Evolutionary conservation across 805 yeast genomes (phyloP), one percentile per base, ranked within the genome.

Genomic region (Brettanomyces anomalus): DNA sequence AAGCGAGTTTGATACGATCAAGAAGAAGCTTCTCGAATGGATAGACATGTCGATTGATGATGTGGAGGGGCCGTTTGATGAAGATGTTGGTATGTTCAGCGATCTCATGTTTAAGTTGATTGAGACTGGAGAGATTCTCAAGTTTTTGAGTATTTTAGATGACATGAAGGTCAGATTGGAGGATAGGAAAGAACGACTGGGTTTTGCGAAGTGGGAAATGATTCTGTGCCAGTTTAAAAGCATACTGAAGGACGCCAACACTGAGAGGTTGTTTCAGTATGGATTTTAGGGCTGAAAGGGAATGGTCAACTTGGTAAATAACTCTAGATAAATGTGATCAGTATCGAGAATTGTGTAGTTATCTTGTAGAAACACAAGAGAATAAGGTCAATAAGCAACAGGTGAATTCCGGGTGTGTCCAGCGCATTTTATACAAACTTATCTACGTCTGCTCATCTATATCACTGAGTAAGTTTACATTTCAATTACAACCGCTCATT

Each of bases 71-170:
- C 54, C 58, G 1, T 49, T 54, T 38, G 57, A 51, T 7, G 39
- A 48, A 13, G 65, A 61, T 37, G 24, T 59, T n/a, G 39, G 39
- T 10, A 43, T 61, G 18, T 60, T 61, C 36, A 46, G 46, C 16
- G 57, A 55, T 32, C 56, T 58, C 45, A 52, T 61, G 58, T 37
- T 53, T 14, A 44, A 49, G 13, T 39, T 61, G n/a, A 15, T 56
- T 15, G 51, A 52, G 5, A 34, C 46, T 7, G 54, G 49, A 3
- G 58, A 54, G 17, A 36, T 43, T 28, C 32, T 52, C 14, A 47
- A 52, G 31, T 55, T 44, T 39, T 36, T 46, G n/a, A 39, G 47
- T 1, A 43, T 60, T 14, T 37, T 55, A 16, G 43, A 50, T 13
- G 21, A 47, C 30, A 39, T 55, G 32, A 48, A 48, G 7, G 30